Evolutionary conservation across 2,329 filamentous ascomycete species (phyloP).

Genomic region (Pyricularia sp.): DNA sequence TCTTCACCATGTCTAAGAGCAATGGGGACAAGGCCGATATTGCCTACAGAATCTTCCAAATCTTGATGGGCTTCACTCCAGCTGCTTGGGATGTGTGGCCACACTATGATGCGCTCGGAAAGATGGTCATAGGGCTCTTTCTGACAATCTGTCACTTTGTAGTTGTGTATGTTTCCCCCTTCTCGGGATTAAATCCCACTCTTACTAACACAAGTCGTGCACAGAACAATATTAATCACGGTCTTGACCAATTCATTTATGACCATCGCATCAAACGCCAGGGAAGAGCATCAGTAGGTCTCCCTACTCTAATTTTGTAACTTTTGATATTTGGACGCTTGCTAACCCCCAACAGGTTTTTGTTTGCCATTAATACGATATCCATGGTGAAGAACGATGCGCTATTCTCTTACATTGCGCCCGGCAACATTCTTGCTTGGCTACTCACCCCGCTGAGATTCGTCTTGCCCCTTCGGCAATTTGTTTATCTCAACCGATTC

Average conservation of each 20-base stretch:
- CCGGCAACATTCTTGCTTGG: constrained; percentile 88
- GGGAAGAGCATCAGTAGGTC: constrained; percentile 70
- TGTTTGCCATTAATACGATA: constrained; percentile 94
- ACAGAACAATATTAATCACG: constrained; percentile 77
- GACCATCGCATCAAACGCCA: constrained; percentile 86
- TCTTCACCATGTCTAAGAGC: constrained; percentile 74
- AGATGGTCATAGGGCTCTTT: constrained; percentile 67
- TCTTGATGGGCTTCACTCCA: constrained; percentile 91
- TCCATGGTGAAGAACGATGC: constrained; percentile 98
- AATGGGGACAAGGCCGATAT: constrained; percentile 62
- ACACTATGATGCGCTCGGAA: constrained; percentile 69
- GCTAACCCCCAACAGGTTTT: constrained; percentile 41
- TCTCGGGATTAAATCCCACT: too few species aligned
- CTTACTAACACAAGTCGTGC: background rate
- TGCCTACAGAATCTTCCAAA: constrained; percentile 88
- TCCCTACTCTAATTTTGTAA: background rate
- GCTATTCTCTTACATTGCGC: constrained; percentile 86
- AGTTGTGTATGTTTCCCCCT: constrained; percentile 49
- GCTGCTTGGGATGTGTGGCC: constrained; percentile 90
- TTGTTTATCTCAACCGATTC: constrained; percentile 78
- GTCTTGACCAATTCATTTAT: constrained; percentile 97
- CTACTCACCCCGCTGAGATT: constrained; percentile 75
- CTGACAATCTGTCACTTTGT: constrained; percentile 93
- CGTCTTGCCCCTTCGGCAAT: constrained; percentile 68
- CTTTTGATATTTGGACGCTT: background rate